Percentiles rank a stretch among this genome's conserved stretches.
Evolutionary conservation across 2,329 filamentous ascomycete species (phyloP).

Genomic region (Penicillium sp.): DNA sequence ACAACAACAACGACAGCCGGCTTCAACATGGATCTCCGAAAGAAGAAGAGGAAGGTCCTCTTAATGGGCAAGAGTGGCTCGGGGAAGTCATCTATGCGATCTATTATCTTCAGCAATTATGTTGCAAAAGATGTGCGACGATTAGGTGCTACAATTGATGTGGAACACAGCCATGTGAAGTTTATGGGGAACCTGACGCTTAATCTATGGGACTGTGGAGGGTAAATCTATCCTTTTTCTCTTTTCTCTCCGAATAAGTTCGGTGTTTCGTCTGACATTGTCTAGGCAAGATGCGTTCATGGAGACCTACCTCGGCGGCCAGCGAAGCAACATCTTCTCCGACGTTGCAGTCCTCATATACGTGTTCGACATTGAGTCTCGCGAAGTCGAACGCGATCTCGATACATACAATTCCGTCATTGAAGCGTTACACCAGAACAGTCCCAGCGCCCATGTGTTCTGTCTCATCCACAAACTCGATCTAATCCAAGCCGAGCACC

Average conservation of each 20-base stretch:
- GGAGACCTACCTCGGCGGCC: slow-evolving; percentile 94
- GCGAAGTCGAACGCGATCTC: slow-evolving; percentile 88
- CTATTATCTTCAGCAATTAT: slow-evolving; percentile 98
- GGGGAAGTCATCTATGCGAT: slow-evolving; percentile 96
- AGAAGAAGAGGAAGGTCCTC: slow-evolving; percentile 81
- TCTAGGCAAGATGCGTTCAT: slow-evolving; percentile 92
- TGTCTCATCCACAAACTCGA: slow-evolving; percentile 99
- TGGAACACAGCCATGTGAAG: slow-evolving; percentile 97
- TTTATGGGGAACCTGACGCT: slow-evolving; percentile 97
- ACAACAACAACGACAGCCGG: neutral
- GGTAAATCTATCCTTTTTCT: slow-evolving; percentile 45
- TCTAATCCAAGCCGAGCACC: slow-evolving; percentile 74
- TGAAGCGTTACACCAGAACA: slow-evolving; percentile 81
- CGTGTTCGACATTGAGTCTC: slow-evolving; percentile 97
- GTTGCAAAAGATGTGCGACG: slow-evolving; percentile 92
- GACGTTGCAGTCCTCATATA: slow-evolving; percentile 97
- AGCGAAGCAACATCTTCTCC: slow-evolving; percentile 93
- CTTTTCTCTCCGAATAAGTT: neutral
- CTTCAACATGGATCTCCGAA: slow-evolving; percentile 40
- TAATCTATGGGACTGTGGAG: slow-evolving; percentile 98
- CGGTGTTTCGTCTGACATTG: neutral
- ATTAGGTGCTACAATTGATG: slow-evolving; percentile 93
- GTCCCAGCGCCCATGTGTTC: slow-evolving; percentile 77
- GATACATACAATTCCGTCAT: slow-evolving; percentile 91
- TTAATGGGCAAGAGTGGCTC: slow-evolving; percentile 95